These are phyloP conservation scores for Xylaria sp. DNA, from an alignment of 2,329 filamentous ascomycete species.

Conservation along the genomic window DNA sequence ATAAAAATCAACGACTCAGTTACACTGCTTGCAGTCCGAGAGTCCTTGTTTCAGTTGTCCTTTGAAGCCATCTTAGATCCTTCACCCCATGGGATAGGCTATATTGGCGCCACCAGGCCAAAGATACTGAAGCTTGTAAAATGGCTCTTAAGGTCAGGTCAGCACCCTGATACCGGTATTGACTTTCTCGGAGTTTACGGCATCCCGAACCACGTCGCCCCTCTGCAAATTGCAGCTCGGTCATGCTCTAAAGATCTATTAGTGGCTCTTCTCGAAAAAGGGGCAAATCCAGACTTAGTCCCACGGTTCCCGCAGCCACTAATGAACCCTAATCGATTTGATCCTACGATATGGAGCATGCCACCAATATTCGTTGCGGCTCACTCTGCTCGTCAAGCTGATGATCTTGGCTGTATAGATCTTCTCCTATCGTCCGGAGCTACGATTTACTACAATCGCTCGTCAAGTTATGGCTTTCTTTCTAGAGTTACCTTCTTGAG, in stretches of 20 bases:
- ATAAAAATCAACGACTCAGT: neutral
- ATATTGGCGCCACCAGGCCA: neutral
- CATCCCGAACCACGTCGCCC: too few species aligned
- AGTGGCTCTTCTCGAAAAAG: neutral
- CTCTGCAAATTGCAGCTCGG: conserved; percentile 1
- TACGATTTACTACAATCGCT: neutral
- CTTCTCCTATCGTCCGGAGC: neutral
- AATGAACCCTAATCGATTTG: neutral
- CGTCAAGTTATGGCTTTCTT: neutral
- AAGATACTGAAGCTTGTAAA: neutral
- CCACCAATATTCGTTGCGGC: conserved; percentile 2
- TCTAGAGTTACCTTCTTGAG: neutral
- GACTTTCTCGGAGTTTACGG: too few species aligned
- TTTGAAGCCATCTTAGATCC: neutral
- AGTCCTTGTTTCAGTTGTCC: neutral
- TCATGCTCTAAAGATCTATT: neutral
- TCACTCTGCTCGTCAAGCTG: neutral
- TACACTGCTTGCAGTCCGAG: neutral
- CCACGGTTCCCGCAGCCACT: neutral
- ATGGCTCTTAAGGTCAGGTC: conserved; percentile 3
- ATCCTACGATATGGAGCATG: neutral
- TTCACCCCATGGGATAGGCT: neutral
- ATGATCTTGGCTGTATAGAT: neutral
- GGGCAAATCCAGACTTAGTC: neutral
- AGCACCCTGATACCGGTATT: neutral